phyloP scores from a whole-genome alignment of 352 stramenopile species.

The Blastocystis sp. region DNA sequence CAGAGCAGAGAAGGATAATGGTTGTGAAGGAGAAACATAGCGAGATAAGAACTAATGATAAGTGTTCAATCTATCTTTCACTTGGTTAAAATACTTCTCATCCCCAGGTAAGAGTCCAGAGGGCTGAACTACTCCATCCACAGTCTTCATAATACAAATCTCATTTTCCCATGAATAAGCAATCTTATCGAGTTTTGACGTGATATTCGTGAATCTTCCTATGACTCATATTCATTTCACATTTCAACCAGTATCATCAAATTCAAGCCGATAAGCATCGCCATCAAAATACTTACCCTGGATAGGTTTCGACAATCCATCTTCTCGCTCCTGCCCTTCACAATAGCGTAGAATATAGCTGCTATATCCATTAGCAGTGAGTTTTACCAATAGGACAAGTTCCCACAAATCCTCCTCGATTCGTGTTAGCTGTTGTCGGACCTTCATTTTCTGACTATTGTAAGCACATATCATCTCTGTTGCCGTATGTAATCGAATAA shows the following conservation, averaged over 20 bases:
- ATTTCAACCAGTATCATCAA: constrained; percentile 8
- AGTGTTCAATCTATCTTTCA: not conserved
- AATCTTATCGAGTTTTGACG: not conserved
- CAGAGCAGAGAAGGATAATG: constrained; percentile 8
- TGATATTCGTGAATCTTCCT: constrained; percentile 7
- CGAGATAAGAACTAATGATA: constrained; percentile 15
- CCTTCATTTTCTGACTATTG: constrained; percentile 28
- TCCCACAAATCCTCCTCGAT: constrained; percentile 18
- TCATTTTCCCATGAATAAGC: not conserved
- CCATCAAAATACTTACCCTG: constrained; percentile 22
- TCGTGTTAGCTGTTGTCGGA: constrained; percentile 36
- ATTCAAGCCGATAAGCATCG: constrained; percentile 26
- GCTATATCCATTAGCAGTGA: constrained; percentile 10
- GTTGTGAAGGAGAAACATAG: not conserved
- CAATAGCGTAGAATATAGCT: constrained; percentile 32
- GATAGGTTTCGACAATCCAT: not conserved
- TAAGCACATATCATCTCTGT: constrained; percentile 7
- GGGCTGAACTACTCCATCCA: not conserved
- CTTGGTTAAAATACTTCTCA: not conserved
- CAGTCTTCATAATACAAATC: not conserved
- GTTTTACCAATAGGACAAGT: not conserved
- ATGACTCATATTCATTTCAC: not conserved
- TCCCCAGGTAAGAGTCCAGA: not conserved
- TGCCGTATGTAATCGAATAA: not conserved
- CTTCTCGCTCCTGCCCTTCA: constrained; percentile 23